phyloP scores from a whole-genome alignment of 106 monocot genomes.

The Iris macrosiphon region DNA sequence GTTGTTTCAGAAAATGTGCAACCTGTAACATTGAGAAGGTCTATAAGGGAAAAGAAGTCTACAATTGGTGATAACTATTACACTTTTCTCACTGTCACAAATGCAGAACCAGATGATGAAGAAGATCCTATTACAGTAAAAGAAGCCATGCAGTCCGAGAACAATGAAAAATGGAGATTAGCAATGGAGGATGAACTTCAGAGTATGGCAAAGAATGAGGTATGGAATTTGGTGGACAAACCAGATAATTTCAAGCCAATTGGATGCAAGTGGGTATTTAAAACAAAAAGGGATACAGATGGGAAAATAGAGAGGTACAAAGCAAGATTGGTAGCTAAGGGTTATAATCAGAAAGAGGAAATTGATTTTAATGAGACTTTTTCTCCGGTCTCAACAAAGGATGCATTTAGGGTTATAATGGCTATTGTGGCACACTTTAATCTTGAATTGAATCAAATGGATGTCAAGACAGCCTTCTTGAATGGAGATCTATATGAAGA shows the following conservation, averaged over 20 bases:
- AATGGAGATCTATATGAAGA: conserved; percentile 14
- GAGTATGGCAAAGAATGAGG: too few relatives aligned
- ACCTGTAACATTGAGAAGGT: background rate
- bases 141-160: background rate
- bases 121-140: background rate
- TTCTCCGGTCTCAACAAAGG: conserved; percentile 4
- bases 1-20: background rate
- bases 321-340: conserved; percentile 3
- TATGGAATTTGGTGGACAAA: background rate
- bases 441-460: conserved; percentile 11
- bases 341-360: background rate
- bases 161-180: background rate
- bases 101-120: too few relatives aligned
- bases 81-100: background rate
- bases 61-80: background rate
- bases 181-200: too few relatives aligned
- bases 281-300: conserved; percentile 1
- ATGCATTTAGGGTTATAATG: conserved; percentile 9
- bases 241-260: background rate
- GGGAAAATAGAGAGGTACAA: background rate
- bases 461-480: conserved; percentile 7
- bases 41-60: background rate
- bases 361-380: conserved; percentile 3
- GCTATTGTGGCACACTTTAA: conserved; percentile 5
- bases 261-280: conserved; percentile 7